Evolutionary conservation across 2,329 filamentous ascomycete genomes (phyloP), one percentile per base, ranked within the genome.

Genomic region (Mycosphaerella sp.): DNA sequence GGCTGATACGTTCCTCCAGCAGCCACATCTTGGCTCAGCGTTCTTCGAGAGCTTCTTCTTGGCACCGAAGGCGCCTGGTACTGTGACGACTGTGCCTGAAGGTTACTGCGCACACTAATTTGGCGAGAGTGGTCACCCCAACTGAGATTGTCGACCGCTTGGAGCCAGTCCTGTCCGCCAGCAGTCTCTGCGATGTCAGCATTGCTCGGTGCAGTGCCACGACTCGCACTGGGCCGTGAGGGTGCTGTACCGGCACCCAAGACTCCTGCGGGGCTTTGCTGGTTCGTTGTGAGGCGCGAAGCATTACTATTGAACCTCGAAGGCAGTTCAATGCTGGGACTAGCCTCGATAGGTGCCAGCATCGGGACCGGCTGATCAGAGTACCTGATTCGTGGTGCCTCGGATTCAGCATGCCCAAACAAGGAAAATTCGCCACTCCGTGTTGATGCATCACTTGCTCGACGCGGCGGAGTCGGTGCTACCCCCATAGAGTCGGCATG

Each of bases 301-400:
- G 53, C 59, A 44, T 34, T 56, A 1, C 62, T 64, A 47, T 59
- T 59, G 53, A 63, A 67, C 41, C 64, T 58, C n/a, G 59, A 62
- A 9, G 64, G 64, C 14, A 67, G 44, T 30, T 66, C 62, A 13
- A 67, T 56, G 18, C 53, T 55, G 16, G 64, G 64, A 12, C 62
- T 55, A 2, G 47, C 34, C n/a, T 63, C 60, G 10, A 67, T 65
- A 6, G 64, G 63, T 6, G 54, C 60, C 2, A 67, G 58, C 7
- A 57, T 58, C 2, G 63, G 62, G 7, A 58, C 47, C 14, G 58
- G 59, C 43, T 53, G 51, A 44, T 62, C 56, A 9, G 56, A 56
- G 47, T 58, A 57, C 17, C 55, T 50, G 7, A 25, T 27, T 17
- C 34, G 44, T 5, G 28, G 41, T 14, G 32, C 36, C 12, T 41